Evolutionary conservation across 148 eudicot genomes (phyloP), one percentile per base, ranked within the genome.

Genomic region (Cornus kousa): DNA sequence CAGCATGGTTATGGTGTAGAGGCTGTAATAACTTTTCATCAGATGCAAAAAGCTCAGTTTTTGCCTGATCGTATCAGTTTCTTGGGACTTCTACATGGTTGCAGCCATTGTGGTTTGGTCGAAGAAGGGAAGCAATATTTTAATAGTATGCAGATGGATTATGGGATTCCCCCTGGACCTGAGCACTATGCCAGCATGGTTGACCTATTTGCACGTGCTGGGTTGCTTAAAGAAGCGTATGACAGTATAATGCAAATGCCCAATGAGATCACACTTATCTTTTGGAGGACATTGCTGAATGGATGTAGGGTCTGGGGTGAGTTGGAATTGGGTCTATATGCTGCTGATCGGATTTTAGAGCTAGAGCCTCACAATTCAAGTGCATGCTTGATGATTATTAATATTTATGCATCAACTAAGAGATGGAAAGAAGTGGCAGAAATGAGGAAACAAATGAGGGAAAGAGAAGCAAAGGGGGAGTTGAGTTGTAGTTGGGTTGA

Each of bases 201-300:
- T 71, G 85, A 83, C 71, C 79, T 83, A 67, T 71, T 71, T 48
- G 79, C 85, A 12, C 82, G 82, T 50, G 78, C 73, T 20, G 85
- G 85, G 37, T 46, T 83, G 79, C 74, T 83, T 48, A 72, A 71
- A 75, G 82, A 83, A 75, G 87, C 82, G 5, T 82, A 82, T 69
- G 77, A 79, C 24, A 67, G 74, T 64, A 64, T 85, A 74, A 40
- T 33, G 32, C 13, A 76, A 53, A 79, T 85, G 87, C 87, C 87
- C 71, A 79, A 74, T 77, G 80, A 72, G 67, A 72, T 79, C 11
- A 77, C 81, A 65, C 77, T 71, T 66, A 78, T 82, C 33, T 80
- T 86, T 67, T 82, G 88, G 88, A 68, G 82, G 74, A 79, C 79
- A 40, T 65, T 82, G 67, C 28, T 83, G 77, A 82, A 80, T 67